Conservation (phyloP, 169 alveolate species). For the Cryptosporidium viatorum region DNA sequence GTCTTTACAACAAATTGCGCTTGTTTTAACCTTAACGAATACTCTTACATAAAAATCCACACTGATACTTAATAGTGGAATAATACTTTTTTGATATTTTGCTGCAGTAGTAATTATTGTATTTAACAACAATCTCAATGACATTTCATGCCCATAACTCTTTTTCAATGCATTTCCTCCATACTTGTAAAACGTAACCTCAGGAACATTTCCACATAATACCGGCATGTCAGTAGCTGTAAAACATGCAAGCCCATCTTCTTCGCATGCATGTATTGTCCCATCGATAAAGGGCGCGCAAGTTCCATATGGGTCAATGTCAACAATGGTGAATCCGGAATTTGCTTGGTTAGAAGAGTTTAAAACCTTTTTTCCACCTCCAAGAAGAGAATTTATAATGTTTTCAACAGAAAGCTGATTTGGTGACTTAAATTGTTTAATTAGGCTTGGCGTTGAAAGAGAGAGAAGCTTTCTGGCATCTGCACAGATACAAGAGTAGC, state of each 20-base stretch:
- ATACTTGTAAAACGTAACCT: conserved; percentile 93
- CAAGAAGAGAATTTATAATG: conserved; percentile 3
- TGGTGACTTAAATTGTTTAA: conserved; percentile 23
- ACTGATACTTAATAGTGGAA: conserved; percentile 90
- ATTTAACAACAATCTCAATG: conserved; percentile 89
- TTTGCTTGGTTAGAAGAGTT: conserved; percentile 75
- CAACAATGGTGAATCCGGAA: conserved; percentile 87
- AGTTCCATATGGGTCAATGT: conserved; percentile 95
- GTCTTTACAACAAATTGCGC: conserved; percentile 88
- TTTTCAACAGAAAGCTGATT: not conserved
- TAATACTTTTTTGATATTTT: conserved; percentile 88
- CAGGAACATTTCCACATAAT: conserved; percentile 93
- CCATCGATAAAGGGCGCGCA: conserved; percentile 92
- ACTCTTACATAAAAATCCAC: conserved; percentile 94
- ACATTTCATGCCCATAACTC: conserved; percentile 91
- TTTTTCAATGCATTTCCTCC: conserved; percentile 91
- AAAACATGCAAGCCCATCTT: conserved; percentile 91
- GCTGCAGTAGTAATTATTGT: conserved; percentile 90
- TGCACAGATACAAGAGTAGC: conserved; percentile 77
- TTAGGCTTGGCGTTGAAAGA: conserved; percentile 51
- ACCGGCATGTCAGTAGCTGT: conserved; percentile 98
- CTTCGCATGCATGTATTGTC: conserved; percentile 89
- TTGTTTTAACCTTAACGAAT: conserved; percentile 87
- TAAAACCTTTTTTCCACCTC: conserved; percentile 78
- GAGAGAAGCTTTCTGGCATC: conserved; percentile 75